A percentile compares a stretch with the other conserved stretches of the same genome.
Conservation (phyloP, 352 stramenopile species). For the Globisporangium emineosum region DNA sequence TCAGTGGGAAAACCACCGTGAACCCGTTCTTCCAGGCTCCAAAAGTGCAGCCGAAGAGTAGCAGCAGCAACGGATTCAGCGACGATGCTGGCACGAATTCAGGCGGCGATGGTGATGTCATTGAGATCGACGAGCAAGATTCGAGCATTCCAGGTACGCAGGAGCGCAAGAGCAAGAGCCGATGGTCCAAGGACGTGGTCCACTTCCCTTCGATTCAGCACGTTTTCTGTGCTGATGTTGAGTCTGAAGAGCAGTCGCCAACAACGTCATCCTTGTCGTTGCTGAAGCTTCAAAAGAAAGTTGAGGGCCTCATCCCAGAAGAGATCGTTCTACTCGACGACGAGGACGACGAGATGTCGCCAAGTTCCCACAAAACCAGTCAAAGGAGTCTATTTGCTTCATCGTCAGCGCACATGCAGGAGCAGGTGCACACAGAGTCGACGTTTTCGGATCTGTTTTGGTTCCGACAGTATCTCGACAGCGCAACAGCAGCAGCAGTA, state of each 20-base stretch:
- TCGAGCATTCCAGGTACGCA: slow-evolving; percentile 3
- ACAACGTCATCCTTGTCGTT: not conserved
- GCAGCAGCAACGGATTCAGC: not conserved
- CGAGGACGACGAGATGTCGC: slow-evolving; percentile 22
- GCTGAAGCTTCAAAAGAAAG: not conserved
- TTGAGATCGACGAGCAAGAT: slow-evolving; percentile 30
- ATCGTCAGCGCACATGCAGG: slow-evolving; percentile 23
- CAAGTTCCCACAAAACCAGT: not conserved
- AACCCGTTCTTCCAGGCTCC: slow-evolving; percentile 73
- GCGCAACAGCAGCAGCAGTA: not conserved
- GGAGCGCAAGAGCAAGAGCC: slow-evolving; percentile 17
- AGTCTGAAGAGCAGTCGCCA: slow-evolving; percentile 17
- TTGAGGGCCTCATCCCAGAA: not conserved
- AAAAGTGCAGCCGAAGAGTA: slow-evolving; percentile 13
- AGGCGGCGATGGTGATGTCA: slow-evolving; percentile 9
- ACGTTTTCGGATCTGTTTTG: slow-evolving; percentile 59
- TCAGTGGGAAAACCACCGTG: slow-evolving; percentile 38
- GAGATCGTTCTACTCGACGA: slow-evolving; percentile 34
- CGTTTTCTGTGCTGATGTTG: slow-evolving; percentile 17
- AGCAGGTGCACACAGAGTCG: slow-evolving; percentile 39
- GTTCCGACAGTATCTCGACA: slow-evolving; percentile 39
- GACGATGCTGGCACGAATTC: not conserved
- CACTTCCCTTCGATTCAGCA: slow-evolving; percentile 53
- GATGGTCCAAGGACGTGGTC: slow-evolving; percentile 38
- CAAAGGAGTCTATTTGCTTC: slow-evolving; percentile 10